Evolutionary conservation across 2,329 filamentous ascomycete genomes (phyloP).

Genomic region (Arthroderma sp.): DNA sequence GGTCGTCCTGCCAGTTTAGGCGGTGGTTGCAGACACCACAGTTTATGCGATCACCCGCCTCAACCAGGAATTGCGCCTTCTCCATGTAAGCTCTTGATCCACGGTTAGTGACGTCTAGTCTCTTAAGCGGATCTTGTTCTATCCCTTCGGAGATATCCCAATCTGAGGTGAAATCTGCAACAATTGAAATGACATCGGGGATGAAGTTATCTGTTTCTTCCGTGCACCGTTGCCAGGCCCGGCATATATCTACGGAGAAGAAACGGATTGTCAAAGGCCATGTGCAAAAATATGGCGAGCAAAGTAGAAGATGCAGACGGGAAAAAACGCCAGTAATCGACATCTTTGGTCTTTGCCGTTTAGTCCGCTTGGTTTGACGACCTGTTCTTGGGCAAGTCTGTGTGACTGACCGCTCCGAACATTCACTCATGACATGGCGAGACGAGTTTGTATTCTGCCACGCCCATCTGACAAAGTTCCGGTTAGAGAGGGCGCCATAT

Average conservation of each 20-base stretch:
- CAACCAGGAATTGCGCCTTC: constrained; percentile 36
- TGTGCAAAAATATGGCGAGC: constrained; percentile 62
- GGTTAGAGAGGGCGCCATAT: too few species aligned
- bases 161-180: constrained; percentile 34
- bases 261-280: constrained; percentile 79
- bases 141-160: constrained; percentile 3
- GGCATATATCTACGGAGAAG: constrained; percentile 57
- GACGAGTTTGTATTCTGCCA: constrained; percentile 76
- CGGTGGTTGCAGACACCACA: constrained; percentile 39
- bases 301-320: constrained; percentile 68
- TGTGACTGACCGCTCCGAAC: constrained; percentile 42
- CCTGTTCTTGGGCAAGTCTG: constrained; percentile 15
- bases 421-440: constrained; percentile 56
- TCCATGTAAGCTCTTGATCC: constrained; percentile 37
- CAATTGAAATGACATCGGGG: constrained; percentile 38
- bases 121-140: constrained; percentile 17
- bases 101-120: constrained; percentile 42
- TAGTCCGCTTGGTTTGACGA: constrained; percentile 26
- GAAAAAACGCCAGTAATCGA: constrained; percentile 58
- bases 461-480: constrained; percentile 55
- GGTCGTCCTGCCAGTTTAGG: constrained; percentile 25
- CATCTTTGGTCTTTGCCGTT: constrained; percentile 13
- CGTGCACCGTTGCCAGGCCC: constrained; percentile 52
- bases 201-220: constrained; percentile 37
- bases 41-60: constrained; percentile 19